Base-by-base conservation (phyloP, 2,329 filamentous ascomycete genomes). In the Cladorrhinum sp. region DNA sequence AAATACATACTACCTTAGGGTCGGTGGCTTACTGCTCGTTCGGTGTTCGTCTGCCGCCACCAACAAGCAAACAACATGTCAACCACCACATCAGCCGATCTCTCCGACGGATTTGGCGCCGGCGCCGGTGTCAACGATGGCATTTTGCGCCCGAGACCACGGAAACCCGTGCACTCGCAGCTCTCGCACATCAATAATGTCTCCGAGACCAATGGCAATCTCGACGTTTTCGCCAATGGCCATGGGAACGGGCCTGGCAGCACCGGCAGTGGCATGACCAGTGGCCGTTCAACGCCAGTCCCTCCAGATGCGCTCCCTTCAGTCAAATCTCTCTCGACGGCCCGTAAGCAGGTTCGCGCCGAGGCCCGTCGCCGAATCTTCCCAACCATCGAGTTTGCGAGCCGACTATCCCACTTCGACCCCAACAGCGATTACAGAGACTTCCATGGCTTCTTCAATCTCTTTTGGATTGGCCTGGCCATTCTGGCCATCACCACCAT, bases 401-500 rank as follows among this genome's bases (percentile, higher is more conserved):
- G 90, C 62, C 89, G 95, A 60, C 88, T 98, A 22, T 98, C 93
- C 18, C 93, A 99, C 77, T 96, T 99, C 73, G 95, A 99, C 72
- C 92, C 93, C 0, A 83, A 85, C 54, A 96, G 91, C 75, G 92
- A 96, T 70, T 93, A 98, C 74, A 87, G 87, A 70, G 92, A 99
- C 75, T 99, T 99, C 74, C 87, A 92, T 69, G 95, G 95, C 72
- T 99, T 99, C 83, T 99, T 97, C 78, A 91, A 95, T 57, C 84
- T 99, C 38, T 99, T 99, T 78, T 99, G 95, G 95, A 93, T 99
- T 66, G 92, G 92, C 9, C 81, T 99, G 62, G 91, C 91, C 67
- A 96, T 99, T 74, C 96, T 99, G 93, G 92, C 93, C 69, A 88
- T 96, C 64, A 98, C 93, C 2, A 91, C 91, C n/a, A 91, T 92